Evolutionary conservation across 345 rosid species (phyloP), one percentile per base, ranked within the genome.

Genomic region (Clausena lansium): DNA sequence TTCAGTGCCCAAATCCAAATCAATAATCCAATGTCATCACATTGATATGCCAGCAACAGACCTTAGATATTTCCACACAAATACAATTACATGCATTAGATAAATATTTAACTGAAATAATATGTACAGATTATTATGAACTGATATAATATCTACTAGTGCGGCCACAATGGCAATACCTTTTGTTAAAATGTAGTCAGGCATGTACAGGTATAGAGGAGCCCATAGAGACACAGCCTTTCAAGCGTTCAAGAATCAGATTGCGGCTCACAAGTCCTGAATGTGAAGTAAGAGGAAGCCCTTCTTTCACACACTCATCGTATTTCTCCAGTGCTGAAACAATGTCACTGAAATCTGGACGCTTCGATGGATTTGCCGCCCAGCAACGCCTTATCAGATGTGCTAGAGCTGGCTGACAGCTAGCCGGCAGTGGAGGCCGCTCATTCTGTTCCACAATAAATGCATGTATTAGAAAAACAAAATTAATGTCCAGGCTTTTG

Each of bases 301-400:
- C 99, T 76, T 90, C 98, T 88, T 91, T 92, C 19, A 90, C 90
- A 71, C 98, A 91, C 66, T 89, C 97, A 19, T 96, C 97, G 61
- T 88, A 91, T 84, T 89, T 92, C 88, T 94, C 98, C 64, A 94
- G 76, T 4, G 89, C 89, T 5, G 91, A 87, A 57, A 96, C 99
- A 14, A 96, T 94, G 80, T 91, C 81, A 22, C 88, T 86, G 88
- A 96, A 96, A 65, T 96, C 98, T 0, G 98, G 98, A 77, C 99
- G 86, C 84, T 92, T 96, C 0, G 97, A 80, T 0, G 99, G 97
- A 70, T 94, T 94, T 0, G 88, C 94, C 0, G 97, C 92, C 99
- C 99, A 92, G 77, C 99, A 96, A 2, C 91, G 88, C 87, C 87
- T 92, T 81, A 96, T 94, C n/a, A 96, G 80, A 82, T 96, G 97